Conservation (phyloP, 306 rosid genomes). For the Glycyrrhiza uralensis region DNA sequence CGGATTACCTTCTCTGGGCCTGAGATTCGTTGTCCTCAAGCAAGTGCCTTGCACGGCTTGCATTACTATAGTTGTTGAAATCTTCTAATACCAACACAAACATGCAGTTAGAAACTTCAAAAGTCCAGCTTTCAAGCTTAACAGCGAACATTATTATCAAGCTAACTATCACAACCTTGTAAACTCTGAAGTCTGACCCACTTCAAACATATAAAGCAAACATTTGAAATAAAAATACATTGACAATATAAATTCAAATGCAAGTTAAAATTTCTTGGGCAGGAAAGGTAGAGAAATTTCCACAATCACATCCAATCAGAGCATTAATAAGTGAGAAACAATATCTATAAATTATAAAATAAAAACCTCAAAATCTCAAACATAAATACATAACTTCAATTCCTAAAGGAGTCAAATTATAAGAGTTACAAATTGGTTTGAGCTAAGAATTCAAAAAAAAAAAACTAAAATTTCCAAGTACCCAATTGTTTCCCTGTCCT, state of each 20-base stretch:
- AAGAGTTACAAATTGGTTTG: not conserved
- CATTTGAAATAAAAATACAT: not conserved
- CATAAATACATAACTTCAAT: not conserved
- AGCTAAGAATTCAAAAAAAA: conserved; percentile 7
- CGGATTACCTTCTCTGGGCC: conserved; percentile 49
- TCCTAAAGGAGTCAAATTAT: not conserved
- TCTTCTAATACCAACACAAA: conserved; percentile 33
- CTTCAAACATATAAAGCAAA: not conserved
- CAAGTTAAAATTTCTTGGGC: not conserved
- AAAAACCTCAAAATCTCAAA: not conserved
- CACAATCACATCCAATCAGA: not conserved
- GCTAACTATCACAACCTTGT: not conserved
- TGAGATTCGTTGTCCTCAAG: conserved; percentile 32
- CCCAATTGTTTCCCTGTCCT: not conserved
- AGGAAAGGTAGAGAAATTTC: not conserved
- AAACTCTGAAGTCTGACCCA: not conserved
- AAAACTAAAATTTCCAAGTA: not conserved
- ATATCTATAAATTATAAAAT: not conserved
- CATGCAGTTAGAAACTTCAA: conserved; percentile 25
- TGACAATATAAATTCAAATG: not conserved
- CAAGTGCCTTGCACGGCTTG: conserved; percentile 51
- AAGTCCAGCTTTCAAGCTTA: conserved; percentile 16
- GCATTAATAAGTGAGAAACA: not conserved
- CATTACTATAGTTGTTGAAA: conserved; percentile 21
- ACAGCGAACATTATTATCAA: not conserved